Percentiles rank a stretch among this genome's conserved stretches.
phyloP scores from a whole-genome alignment of 108 stramenopile genomes.

The Seminavis robusta region DNA sequence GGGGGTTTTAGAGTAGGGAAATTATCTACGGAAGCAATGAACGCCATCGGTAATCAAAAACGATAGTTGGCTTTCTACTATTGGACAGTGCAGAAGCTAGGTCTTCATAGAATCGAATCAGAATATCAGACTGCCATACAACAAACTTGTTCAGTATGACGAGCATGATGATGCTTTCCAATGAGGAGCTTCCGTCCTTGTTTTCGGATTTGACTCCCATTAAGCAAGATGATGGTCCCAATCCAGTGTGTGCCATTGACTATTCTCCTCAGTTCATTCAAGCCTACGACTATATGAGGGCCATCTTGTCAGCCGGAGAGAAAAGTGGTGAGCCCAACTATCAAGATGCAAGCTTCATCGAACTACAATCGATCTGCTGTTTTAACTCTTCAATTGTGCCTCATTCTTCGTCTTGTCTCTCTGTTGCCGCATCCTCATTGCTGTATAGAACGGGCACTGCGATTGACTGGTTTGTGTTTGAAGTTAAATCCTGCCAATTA shows the following conservation, averaged over 20 bases:
- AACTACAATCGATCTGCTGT: background rate
- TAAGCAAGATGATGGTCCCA: conserved; percentile 86
- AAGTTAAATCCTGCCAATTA: conserved; percentile 95
- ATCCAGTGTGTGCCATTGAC: conserved; percentile 87
- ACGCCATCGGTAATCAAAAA: too few relatives aligned
- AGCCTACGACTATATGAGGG: conserved; percentile 87
- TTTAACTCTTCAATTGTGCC: background rate
- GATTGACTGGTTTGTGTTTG: conserved; percentile 77
- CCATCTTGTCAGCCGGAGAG: conserved; percentile 72
- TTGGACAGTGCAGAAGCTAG: too few relatives aligned
- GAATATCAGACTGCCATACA: too few relatives aligned
- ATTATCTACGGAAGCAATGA: too few relatives aligned
- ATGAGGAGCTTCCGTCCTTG: conserved; percentile 33
- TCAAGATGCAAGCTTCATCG: conserved; percentile 1
- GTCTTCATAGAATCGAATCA: too few relatives aligned
- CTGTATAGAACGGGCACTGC: conserved; percentile 60
- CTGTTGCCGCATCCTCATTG: background rate
- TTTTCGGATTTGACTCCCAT: conserved; percentile 82
- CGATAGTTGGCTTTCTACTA: too few relatives aligned
- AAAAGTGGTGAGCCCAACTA: conserved; percentile 2
- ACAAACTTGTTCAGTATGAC: too few relatives aligned
- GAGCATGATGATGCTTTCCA: too few relatives aligned
- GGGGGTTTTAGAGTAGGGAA: too few relatives aligned
- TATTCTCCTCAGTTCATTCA: conserved; percentile 77
- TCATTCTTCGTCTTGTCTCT: background rate